Evolutionary conservation across 1,284 basidiomycete species (phyloP), one percentile per base, ranked within the genome.

Genomic region (Phylloboletellus chloephorus): DNA sequence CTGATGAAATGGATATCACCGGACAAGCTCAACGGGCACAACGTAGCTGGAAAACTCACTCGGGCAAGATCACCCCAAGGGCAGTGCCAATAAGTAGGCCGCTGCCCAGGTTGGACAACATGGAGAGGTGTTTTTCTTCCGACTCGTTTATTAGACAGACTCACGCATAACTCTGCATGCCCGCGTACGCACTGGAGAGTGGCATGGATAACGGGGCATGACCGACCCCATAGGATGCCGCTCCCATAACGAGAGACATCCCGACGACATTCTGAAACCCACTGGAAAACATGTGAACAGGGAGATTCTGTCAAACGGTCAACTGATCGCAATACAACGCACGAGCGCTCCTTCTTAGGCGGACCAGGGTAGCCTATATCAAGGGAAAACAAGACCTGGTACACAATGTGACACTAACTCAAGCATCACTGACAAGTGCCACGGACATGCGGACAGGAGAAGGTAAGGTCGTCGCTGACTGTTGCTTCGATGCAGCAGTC

Each of bases 41-140:
- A 26, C 46, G 26, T 32, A 12, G 21, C 45, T 30, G 72, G 16
- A 24, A 21, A 17, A 55, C 83, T 57, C 61, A 89, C 88, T 96
- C 92, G 15, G 92, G 92, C 42, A 96, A 85, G 55, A 96, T 89
- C 21, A 96, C 80, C 8, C 89, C 88, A 50, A 96, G 66, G 0
- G 90, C 90, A 5, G 91, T 86, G 11, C 92, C 92, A 17, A 95
- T 73, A 17, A 96, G 72, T 13, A 96, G 66, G n/a, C 92, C 92
- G 21, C 84, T 85, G 16, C 88, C 84, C 17, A 90, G 61, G 25
- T 77, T 76, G 7, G 81, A 79, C 24, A 91, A 65, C 21, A 73
- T 68, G 29, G 79, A 76, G 41, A 88, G 62, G 41, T 74, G 62
- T 46, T 59, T 63, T 66, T 72, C 74, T 88, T 61, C 56, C 38